These are phyloP conservation scores for Penicillium sp. DNA, from an alignment of 2,329 filamentous ascomycete species.

Conservation along the genomic window DNA sequence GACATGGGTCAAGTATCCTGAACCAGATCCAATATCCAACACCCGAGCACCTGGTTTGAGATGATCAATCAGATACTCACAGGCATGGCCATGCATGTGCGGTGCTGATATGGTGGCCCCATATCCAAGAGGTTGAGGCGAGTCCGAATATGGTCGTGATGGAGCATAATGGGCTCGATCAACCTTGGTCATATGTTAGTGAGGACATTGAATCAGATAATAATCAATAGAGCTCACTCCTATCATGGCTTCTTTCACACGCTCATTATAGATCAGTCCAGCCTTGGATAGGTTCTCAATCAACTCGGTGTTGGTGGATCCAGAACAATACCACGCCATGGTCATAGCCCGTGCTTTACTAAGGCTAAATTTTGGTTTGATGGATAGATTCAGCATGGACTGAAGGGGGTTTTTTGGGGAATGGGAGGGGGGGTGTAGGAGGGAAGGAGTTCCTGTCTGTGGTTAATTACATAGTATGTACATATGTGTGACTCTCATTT, in stretches of 20 bases:
- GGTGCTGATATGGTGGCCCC: constrained; percentile 69
- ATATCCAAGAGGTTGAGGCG: constrained; percentile 67
- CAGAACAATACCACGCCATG: constrained; percentile 92
- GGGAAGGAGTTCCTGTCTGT: neutral
- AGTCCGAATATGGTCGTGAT: constrained; percentile 68
- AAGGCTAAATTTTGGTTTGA: neutral
- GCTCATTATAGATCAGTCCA: constrained; percentile 68
- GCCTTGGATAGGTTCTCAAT: constrained; percentile 74
- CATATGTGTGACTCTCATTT: neutral
- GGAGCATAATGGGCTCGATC: constrained; percentile 85
- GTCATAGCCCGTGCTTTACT: constrained; percentile 15
- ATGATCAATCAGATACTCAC: constrained; percentile 61
- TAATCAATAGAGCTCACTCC: constrained; percentile 50
- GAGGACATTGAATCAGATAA: neutral
- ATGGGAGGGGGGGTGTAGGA: too few species aligned
- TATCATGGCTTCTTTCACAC: constrained; percentile 78
- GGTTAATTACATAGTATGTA: constrained; percentile 2
- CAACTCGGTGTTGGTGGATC: constrained; percentile 69
- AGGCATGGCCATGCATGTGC: constrained; percentile 69
- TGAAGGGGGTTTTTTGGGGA: too few species aligned
- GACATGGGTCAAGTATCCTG: constrained; percentile 83
- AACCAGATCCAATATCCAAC: constrained; percentile 73
- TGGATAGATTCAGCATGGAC: neutral
- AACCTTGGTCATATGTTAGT: constrained; percentile 56
- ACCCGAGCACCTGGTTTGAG: constrained; percentile 58